A percentile compares a stretch with the other conserved stretches of the same genome.
These are phyloP conservation scores for Phyllosticta citribraziliensis DNA, from an alignment of 2,329 filamentous ascomycete genomes.

Conservation along the genomic window DNA sequence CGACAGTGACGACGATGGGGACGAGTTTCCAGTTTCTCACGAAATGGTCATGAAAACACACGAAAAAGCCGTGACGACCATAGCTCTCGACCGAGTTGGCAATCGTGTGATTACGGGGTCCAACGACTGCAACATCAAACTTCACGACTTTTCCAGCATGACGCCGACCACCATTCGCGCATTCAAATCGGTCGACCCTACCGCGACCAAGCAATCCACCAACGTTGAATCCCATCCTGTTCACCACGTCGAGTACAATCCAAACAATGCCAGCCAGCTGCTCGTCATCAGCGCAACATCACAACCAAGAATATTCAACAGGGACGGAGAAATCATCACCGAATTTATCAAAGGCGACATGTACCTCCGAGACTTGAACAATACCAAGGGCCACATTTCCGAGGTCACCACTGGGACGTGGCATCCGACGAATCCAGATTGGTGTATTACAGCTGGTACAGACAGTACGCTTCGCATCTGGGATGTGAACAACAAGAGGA, in stretches of 20 bases:
- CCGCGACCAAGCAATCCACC: slow-evolving; percentile 59
- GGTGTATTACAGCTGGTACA: slow-evolving; percentile 83
- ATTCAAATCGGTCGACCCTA: slow-evolving; percentile 87
- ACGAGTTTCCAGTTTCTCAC: slow-evolving; percentile 87
- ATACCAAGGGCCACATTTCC: slow-evolving; percentile 93
- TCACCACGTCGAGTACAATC: slow-evolving; percentile 79
- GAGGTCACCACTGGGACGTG: slow-evolving; percentile 84
- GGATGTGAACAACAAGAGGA: slow-evolving; percentile 85
- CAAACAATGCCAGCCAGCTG: slow-evolving; percentile 66
- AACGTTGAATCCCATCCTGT: slow-evolving; percentile 78
- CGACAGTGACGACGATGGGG: slow-evolving; percentile 60
- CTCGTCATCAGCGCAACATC: slow-evolving; percentile 82
- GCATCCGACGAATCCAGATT: slow-evolving; percentile 76
- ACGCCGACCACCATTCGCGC: slow-evolving; percentile 88
- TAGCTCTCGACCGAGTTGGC: slow-evolving; percentile 76
- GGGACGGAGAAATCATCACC: slow-evolving; percentile 75
- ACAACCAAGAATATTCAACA: slow-evolving; percentile 78
- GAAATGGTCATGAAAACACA: slow-evolving; percentile 90
- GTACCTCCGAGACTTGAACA: slow-evolving; percentile 94
- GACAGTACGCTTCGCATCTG: slow-evolving; percentile 95
- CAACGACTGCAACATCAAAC: slow-evolving; percentile 79
- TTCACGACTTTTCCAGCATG: slow-evolving; percentile 94
- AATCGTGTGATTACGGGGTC: slow-evolving; percentile 82
- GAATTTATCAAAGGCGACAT: slow-evolving; percentile 97
- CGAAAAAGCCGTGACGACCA: slow-evolving; percentile 72